Percentiles rank a stretch among this genome's conserved stretches.
Evolutionary conservation across 2,329 filamentous ascomycete species (phyloP).

Genomic region (Colletotrichum costaricense): DNA sequence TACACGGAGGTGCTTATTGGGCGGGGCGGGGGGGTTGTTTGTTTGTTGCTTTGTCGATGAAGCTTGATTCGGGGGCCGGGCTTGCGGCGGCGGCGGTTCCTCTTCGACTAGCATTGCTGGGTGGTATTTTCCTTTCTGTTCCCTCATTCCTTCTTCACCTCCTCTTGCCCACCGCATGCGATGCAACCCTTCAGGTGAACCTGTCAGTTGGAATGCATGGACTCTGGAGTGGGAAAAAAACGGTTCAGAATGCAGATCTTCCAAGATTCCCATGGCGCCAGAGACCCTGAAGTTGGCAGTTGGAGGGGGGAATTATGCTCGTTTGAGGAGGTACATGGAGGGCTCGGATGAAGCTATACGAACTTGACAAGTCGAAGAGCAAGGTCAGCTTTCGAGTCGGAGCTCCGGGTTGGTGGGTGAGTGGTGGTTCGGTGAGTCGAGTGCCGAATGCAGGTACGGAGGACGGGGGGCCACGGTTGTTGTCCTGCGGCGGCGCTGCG

Average conservation of each 20-base stretch:
- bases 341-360: constrained; percentile 17
- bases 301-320: not conserved
- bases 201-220: constrained; percentile 22
- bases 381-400: not conserved
- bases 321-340: not conserved
- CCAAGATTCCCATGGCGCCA: constrained; percentile 28
- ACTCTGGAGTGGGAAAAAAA: not conserved
- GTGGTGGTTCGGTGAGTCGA: constrained; percentile 2
- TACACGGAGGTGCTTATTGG: constrained; percentile 17
- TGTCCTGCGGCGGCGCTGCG: not conserved
- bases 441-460: constrained; percentile 33
- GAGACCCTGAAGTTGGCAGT: constrained; percentile 31
- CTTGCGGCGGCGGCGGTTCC: too few relatives aligned
- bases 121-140: not conserved
- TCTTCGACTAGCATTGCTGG: not conserved
- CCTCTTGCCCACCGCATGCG: not conserved
- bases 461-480: not conserved
- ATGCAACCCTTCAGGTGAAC: constrained; percentile 35
- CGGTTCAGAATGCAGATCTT: constrained; percentile 32
- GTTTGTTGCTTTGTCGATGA: constrained; percentile 7
- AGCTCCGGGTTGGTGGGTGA: not conserved
- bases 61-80: constrained; percentile 14
- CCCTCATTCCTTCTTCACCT: not conserved
- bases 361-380: not conserved
- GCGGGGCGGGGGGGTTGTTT: constrained; percentile 17